Evolutionary conservation across 306 rosid genomes (phyloP), one percentile per base, ranked within the genome.

Genomic region (barrel medic (Medicago truncatula)): DNA sequence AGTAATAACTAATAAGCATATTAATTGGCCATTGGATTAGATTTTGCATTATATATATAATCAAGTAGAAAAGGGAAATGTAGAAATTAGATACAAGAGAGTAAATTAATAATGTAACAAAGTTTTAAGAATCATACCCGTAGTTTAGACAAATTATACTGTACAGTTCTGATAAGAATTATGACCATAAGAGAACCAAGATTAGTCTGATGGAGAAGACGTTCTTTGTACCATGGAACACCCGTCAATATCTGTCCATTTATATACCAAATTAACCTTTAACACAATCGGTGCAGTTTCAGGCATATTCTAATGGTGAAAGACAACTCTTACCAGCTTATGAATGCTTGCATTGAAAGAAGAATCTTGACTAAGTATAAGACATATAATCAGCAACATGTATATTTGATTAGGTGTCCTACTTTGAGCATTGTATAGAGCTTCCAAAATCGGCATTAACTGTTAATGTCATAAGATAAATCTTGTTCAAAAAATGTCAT

Each of bases 191-290:
- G 88, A 70, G 99, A 96, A 82, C 98, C 99, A 67, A 92, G 99
- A 76, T 98, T 92, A 57, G 91, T 90, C 76, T 90, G 99, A 84
- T 92, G 93, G 83, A 96, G 99, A 71, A 92, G 92, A 70, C 98
- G 98, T 74, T 96, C 99, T 88, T 90, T 96, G 86, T 92, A 92
- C 99, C 99, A 96, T 67, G 99, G 89, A 76, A 96, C 97, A 74
- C 79, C 88, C 9, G 91, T 84, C 85, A 96, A 87, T 39, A 92
- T 85, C 99, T 96, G 97, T 65, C 41, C 82, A 80, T 12, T 69
- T 13, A 75, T 53, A 40, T 53, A 83, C 60, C 61, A 66, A 43
- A 80, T 81, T 67, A 86, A 74, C 60, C 83, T 63, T 79, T 64
- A 85, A 70, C 16, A 75, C 41, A 68, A 71, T 49, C 82, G 54